These are phyloP conservation scores for Ensete ventricosum DNA, from an alignment of 176 grass and related monocot species.

Conservation along the genomic window DNA sequence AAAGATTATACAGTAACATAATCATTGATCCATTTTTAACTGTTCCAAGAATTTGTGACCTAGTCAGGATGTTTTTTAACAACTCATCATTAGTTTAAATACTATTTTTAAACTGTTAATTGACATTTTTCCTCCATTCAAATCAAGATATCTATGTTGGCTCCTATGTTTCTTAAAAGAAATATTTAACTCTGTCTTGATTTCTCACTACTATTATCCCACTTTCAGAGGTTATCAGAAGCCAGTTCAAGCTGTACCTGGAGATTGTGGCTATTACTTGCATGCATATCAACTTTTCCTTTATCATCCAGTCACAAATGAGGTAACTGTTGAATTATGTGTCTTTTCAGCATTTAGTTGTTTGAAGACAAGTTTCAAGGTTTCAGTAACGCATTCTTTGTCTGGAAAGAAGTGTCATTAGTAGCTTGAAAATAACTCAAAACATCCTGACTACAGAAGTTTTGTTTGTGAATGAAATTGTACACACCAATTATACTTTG, in stretches of 20 bases:
- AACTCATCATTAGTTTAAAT: too few species aligned
- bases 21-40: not conserved
- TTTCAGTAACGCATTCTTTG: conserved; percentile 1
- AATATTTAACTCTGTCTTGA: not conserved
- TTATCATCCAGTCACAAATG: conserved; percentile 53
- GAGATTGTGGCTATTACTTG: conserved; percentile 81
- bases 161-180: not conserved
- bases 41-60: too few species aligned
- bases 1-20: not conserved
- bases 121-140: too few species aligned
- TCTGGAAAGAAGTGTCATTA: not conserved
- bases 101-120: too few species aligned
- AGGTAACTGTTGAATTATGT: conserved; percentile 33
- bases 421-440: not conserved
- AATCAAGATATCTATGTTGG: too few species aligned
- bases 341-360: not conserved
- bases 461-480: not conserved
- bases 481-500: not conserved
- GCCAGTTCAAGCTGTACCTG: conserved; percentile 62
- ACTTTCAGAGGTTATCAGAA: conserved; percentile 69
- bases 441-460: too few species aligned
- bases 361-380: not conserved
- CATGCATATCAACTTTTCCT: conserved; percentile 80
- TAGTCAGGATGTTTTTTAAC: too few species aligned
- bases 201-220: not conserved